Evolutionary conservation across 495 filamentous ascomycete genomes (phyloP).

Genomic region (Trichoderma orchidacearum): DNA sequence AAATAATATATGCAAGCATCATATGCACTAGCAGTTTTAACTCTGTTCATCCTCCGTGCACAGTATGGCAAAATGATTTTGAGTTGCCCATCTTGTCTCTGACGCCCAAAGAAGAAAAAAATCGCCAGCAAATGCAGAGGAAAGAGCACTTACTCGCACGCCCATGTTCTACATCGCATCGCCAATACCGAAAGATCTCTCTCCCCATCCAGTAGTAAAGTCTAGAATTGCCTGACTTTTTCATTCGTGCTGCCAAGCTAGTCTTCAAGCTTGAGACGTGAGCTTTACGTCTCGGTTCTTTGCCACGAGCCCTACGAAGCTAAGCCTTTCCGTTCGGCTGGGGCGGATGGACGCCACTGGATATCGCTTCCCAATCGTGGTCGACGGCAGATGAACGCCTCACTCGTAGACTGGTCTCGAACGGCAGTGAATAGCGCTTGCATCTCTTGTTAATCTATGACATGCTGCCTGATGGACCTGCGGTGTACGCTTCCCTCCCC

Average conservation of each 20-base stretch:
- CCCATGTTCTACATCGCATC: no score
- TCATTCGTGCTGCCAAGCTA: no score
- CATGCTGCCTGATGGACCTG: no score
- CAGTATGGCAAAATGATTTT: no score
- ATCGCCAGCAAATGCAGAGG: no score
- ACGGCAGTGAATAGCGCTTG: not conserved
- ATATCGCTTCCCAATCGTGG: not conserved
- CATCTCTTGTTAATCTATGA: not conserved
- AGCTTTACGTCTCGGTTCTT: not conserved
- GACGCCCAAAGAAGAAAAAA: no score
- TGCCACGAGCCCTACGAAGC: not conserved
- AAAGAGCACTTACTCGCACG: no score
- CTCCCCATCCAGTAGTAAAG: no score
- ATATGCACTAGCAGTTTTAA: not conserved
- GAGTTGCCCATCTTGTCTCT: no score
- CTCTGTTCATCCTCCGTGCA: not conserved
- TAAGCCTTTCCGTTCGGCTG: not conserved
- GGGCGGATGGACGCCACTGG: not conserved
- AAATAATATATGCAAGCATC: no score
- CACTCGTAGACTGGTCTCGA: not conserved
- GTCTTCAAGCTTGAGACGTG: not conserved
- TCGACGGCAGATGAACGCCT: not conserved
- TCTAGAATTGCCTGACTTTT: no score
- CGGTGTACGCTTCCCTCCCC: not conserved
- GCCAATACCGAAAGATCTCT: no score